A percentile compares a stretch with the other conserved stretches of the same genome.
Evolutionary conservation across 176 grass and related monocot genomes (phyloP).

Genomic region (Eragrostis nindensis): DNA sequence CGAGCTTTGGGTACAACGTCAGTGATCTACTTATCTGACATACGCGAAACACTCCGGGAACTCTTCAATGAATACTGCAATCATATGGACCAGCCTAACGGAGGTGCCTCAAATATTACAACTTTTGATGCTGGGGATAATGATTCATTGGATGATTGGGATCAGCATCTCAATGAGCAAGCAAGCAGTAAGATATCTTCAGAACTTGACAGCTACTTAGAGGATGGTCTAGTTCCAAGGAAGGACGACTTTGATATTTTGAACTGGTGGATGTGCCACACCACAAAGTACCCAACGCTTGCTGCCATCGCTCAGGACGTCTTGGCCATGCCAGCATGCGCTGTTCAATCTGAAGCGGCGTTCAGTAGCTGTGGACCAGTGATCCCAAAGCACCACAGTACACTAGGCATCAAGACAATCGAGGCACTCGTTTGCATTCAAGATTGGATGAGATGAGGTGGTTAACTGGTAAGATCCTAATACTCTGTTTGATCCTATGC

Average conservation of each 20-base stretch:
- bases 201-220: constrained; percentile 57
- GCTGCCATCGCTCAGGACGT: constrained; percentile 45
- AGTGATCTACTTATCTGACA: constrained; percentile 42
- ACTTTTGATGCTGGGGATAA: constrained; percentile 23
- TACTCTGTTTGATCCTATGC: background rate
- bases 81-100: background rate
- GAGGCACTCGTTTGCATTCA: constrained; percentile 57
- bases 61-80: constrained; percentile 59
- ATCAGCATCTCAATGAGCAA: constrained; percentile 63
- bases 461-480: constrained; percentile 40
- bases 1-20: constrained; percentile 50
- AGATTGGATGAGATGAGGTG: constrained; percentile 55
- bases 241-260: constrained; percentile 65
- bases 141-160: constrained; percentile 63
- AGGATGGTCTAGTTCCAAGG: constrained; percentile 55
- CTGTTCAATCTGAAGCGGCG: constrained; percentile 39
- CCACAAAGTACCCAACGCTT: constrained; percentile 49
- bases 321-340: constrained; percentile 53
- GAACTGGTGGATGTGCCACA: constrained; percentile 60
- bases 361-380: constrained; percentile 50
- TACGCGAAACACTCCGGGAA: constrained; percentile 33
- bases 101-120: constrained; percentile 11
- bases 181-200: constrained; percentile 39
- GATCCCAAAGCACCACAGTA: constrained; percentile 54
- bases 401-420: constrained; percentile 55